A percentile compares a stretch with the other conserved stretches of the same genome.
phyloP scores from a whole-genome alignment of 2,329 filamentous ascomycete species.

The Fusarium nematophilum region DNA sequence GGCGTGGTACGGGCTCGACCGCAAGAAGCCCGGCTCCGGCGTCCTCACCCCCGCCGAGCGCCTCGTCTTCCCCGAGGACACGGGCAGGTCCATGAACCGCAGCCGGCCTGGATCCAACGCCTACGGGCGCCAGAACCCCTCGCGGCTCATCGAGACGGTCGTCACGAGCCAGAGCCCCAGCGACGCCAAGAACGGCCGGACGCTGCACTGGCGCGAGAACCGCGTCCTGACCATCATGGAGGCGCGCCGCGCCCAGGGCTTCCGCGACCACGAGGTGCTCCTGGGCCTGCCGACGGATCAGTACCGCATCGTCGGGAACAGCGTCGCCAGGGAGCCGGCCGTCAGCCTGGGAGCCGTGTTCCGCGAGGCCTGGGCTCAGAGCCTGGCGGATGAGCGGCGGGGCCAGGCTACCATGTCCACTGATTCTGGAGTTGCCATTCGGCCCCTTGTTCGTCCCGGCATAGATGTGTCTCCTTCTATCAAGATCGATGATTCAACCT shows the following conservation, averaged over 20 bases:
- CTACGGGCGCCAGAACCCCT: slow-evolving; percentile 65
- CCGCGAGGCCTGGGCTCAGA: slow-evolving; percentile 62
- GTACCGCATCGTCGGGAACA: slow-evolving; percentile 79
- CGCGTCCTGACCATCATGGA: slow-evolving; percentile 75
- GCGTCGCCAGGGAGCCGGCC: slow-evolving; percentile 76
- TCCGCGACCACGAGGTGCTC: slow-evolving; percentile 76
- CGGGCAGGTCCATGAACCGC: slow-evolving; percentile 46
- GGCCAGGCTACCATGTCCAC: not conserved
- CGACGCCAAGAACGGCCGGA: slow-evolving; percentile 66
- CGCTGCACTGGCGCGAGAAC: slow-evolving; percentile 74
- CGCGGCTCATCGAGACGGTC: slow-evolving; percentile 70
- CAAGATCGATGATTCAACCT: slow-evolving; percentile 14
- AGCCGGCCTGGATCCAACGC: slow-evolving; percentile 54
- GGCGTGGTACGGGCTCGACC: slow-evolving; percentile 54
- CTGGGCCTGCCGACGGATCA: slow-evolving; percentile 67
- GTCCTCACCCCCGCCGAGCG: slow-evolving; percentile 54
- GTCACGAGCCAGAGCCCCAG: slow-evolving; percentile 63
- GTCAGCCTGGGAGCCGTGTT: slow-evolving; percentile 73
- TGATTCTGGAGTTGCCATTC: not conserved
- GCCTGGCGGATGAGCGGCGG: slow-evolving; percentile 32
- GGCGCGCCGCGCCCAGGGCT: slow-evolving; percentile 74
- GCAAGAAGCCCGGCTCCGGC: slow-evolving; percentile 41
- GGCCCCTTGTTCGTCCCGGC: slow-evolving; percentile 4
- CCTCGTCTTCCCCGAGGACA: slow-evolving; percentile 52
- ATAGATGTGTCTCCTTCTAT: slow-evolving; percentile 21